These are phyloP conservation scores for Arxiozyma telluris DNA, from an alignment of 1,139 yeast genomes.

Conservation along the genomic window DNA sequence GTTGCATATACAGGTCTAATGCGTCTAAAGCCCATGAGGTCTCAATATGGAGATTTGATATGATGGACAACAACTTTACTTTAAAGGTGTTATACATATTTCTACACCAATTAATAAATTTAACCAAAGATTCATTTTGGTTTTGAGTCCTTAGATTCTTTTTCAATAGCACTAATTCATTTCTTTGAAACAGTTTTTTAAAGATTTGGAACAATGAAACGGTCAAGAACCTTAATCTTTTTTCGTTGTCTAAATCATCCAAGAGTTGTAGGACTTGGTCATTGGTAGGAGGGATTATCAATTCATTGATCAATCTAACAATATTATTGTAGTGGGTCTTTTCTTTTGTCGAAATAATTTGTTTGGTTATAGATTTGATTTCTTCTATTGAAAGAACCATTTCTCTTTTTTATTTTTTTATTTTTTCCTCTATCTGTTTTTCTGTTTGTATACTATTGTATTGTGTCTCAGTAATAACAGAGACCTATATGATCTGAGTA, in stretches of 20 bases:
- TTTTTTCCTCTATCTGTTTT: not conserved
- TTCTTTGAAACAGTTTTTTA: constrained; percentile 44
- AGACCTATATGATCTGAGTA: too few relatives aligned
- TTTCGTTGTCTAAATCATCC: constrained; percentile 13
- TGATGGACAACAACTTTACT: constrained; percentile 35
- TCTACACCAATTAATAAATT: constrained; percentile 54
- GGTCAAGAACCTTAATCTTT: constrained; percentile 40
- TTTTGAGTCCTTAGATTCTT: constrained; percentile 28
- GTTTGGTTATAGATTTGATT: constrained; percentile 22
- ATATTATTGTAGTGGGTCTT: constrained; percentile 24
- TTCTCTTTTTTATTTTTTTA: not conserved
- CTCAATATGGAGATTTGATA: constrained; percentile 33
- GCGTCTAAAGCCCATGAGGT: constrained; percentile 44
- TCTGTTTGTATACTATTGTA: too few relatives aligned
- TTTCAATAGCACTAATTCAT: constrained; percentile 34
- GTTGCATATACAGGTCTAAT: constrained; percentile 53
- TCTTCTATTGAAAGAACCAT: constrained; percentile 20
- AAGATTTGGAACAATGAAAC: constrained; percentile 49
- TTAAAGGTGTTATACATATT: constrained; percentile 54
- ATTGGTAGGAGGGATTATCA: constrained; percentile 5
- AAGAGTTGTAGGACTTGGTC: not conserved
- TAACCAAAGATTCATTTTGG: constrained; percentile 36
- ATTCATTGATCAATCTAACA: constrained; percentile 16
- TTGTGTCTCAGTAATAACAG: too few relatives aligned
- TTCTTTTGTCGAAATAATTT: constrained; percentile 19